phyloP scores from a whole-genome alignment of 2,329 filamentous ascomycete genomes.

The Fusarium sp. region DNA sequence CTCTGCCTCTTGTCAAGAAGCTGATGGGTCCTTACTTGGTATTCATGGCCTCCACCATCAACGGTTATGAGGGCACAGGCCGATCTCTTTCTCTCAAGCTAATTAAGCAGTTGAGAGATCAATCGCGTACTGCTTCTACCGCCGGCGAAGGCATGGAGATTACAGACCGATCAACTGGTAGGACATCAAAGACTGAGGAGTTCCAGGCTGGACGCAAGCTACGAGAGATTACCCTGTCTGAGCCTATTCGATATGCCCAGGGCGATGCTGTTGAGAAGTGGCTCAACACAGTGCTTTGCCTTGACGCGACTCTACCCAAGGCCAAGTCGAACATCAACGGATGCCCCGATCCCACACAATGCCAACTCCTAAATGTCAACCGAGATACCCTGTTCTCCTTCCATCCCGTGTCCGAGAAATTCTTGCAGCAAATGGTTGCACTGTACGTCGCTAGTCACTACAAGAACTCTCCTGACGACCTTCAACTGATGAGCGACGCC shows the following conservation, averaged over 20 bases:
- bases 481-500: conserved; percentile 98
- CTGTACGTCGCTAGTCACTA: conserved; percentile 97
- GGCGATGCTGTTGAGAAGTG: conserved; percentile 95
- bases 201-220: conserved; percentile 80
- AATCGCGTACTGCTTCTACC: conserved; percentile 77
- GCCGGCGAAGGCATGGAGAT: conserved; percentile 72
- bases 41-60: conserved; percentile 99
- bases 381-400: conserved; percentile 98
- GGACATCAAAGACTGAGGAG: conserved; percentile 73
- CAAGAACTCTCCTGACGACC: conserved; percentile 97
- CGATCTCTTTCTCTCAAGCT: conserved; percentile 94
- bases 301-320: conserved; percentile 90
- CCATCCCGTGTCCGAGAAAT: conserved; percentile 96
- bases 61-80: conserved; percentile 97
- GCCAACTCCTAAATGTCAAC: conserved; percentile 93
- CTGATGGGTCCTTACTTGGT: conserved; percentile 97
- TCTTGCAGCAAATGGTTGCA: conserved; percentile 97
- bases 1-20: conserved; percentile 90
- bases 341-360: conserved; percentile 90
- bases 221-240: conserved; percentile 90
- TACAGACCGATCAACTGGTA: conserved; percentile 84
- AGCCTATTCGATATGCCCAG: conserved; percentile 94
- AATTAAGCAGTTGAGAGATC: conserved; percentile 95
- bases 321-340: conserved; percentile 79
- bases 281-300: conserved; percentile 93